Percentiles rank a stretch among this genome's conserved stretches.
These are phyloP conservation scores for bread wheat (Triticum aestivum) DNA, from an alignment of 176 grass and related monocot genomes.

Conservation along the genomic window DNA sequence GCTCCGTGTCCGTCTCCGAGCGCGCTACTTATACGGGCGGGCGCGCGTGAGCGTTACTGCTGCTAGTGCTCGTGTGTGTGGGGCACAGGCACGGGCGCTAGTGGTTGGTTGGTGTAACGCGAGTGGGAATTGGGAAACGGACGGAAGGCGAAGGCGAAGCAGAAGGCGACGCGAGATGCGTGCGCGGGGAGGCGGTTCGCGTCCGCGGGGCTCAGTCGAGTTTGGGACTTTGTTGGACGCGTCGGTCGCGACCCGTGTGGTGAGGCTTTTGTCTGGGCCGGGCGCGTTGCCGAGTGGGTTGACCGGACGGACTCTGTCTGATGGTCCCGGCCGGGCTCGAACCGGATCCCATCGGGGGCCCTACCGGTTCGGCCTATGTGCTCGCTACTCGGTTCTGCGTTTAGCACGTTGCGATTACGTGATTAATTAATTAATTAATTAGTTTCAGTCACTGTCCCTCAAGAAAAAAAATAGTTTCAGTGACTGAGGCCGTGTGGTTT, in stretches of 20 bases:
- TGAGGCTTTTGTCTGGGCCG: background rate
- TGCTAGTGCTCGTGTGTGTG: background rate
- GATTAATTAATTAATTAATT: background rate
- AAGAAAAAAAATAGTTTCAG: background rate
- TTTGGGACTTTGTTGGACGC: background rate
- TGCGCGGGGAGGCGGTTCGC: background rate
- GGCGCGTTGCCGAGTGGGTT: background rate
- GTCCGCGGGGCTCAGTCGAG: background rate
- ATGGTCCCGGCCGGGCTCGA: background rate
- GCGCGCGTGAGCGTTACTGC: background rate
- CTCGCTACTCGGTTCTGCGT: background rate
- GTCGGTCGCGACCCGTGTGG: background rate
- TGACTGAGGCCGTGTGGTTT: background rate
- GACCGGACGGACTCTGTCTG: background rate
- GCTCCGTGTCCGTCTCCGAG: background rate
- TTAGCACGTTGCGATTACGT: background rate
- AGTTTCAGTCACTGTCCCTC: too few relatives aligned
- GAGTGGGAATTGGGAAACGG: background rate
- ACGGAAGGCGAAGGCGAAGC: background rate
- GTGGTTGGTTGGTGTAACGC: background rate
- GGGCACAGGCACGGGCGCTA: too few relatives aligned
- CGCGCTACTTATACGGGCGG: background rate
- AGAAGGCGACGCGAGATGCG: background rate
- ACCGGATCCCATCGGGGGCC: background rate
- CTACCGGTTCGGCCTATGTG: constrained; percentile 1